Base-by-base conservation (phyloP, 371 early-diverging fungal species). In the Mucor sp. region DNA sequence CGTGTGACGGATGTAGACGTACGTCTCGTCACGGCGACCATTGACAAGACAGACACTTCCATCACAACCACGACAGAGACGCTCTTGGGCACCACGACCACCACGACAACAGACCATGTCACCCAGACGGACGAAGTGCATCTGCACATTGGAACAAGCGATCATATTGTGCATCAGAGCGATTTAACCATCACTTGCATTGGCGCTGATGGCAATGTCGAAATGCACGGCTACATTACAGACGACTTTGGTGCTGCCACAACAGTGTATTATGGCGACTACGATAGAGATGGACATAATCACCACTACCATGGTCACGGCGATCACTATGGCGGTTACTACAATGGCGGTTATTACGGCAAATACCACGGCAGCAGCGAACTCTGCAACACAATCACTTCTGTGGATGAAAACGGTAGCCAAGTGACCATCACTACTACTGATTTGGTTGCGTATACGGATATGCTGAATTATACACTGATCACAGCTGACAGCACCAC, bases 111-210 rank as follows among this genome's bases (percentile, higher is more conserved):
- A 35, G 37, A 21, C 1, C 23, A 50, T 9, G 1, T 50, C 21
- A 55, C 64, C 4, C 19, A 33, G 6, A 56, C 64, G 4, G 37
- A 56, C 12, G 57, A 63, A 32, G 12, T 28, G 7, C 64, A 63
- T 28, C 41, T 63, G 1, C 64, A 63, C 11, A 32, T 63, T n/a
- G 64, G 64, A 9, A 63, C 56, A 9, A 35, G 19, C 17, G 64
- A 63, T 43, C 57, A 63, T 63, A n/a, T 57, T 11, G 27, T 56
- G 9, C 27, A 30, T 1, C 28, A 30, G n/a, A 30, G 41, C 3
- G 64, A 63, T 21, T 15, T 41, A 4, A 57, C 57, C 25, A 57
- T 63, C 19, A 63, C 64, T n/a, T 63, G 64, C 37, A 41, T 63
- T 12, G 64, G 64, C 3, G n/a, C 56, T 21, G 57, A 63, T 43